phyloP scores from a whole-genome alignment of 164 flowering plant species.

The Platanus orientalis region DNA sequence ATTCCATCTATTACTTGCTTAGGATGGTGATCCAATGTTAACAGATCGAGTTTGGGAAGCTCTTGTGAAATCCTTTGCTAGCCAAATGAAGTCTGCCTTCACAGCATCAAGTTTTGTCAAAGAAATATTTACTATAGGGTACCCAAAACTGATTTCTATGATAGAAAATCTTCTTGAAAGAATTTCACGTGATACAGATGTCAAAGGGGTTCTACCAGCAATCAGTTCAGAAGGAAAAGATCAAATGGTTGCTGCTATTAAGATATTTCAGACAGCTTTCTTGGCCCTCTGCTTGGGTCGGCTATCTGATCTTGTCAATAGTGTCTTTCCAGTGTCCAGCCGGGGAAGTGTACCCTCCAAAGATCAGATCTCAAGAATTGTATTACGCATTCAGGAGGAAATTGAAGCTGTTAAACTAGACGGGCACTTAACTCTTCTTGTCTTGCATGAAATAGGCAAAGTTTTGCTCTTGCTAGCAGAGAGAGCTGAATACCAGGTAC shows the following conservation, averaged over 20 bases:
- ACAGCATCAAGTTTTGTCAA: slow-evolving; percentile 96
- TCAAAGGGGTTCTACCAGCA: slow-evolving; percentile 90
- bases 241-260: slow-evolving; percentile 75
- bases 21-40: slow-evolving; percentile 86
- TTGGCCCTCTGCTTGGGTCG: slow-evolving; percentile 71
- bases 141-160: slow-evolving; percentile 79
- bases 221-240: slow-evolving; percentile 65
- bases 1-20: slow-evolving; percentile 15
- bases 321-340: slow-evolving; percentile 72
- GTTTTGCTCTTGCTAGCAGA: slow-evolving; percentile 68
- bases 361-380: slow-evolving; percentile 78
- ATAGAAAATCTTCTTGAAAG: slow-evolving; percentile 85
- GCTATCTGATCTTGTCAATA: slow-evolving; percentile 79
- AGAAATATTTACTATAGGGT: slow-evolving; percentile 81
- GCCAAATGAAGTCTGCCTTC: slow-evolving; percentile 88
- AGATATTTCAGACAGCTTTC: slow-evolving; percentile 81
- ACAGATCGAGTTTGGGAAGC: slow-evolving; percentile 98
- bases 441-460: slow-evolving; percentile 78
- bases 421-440: slow-evolving; percentile 85
- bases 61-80: slow-evolving; percentile 78
- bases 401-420: slow-evolving; percentile 86
- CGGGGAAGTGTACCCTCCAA: slow-evolving; percentile 88
- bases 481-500: slow-evolving; percentile 97
- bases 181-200: slow-evolving; percentile 86
- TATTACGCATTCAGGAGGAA: slow-evolving; percentile 82